Conservation (phyloP, 305 asterid genomes). For the Salvia sclarea region DNA sequence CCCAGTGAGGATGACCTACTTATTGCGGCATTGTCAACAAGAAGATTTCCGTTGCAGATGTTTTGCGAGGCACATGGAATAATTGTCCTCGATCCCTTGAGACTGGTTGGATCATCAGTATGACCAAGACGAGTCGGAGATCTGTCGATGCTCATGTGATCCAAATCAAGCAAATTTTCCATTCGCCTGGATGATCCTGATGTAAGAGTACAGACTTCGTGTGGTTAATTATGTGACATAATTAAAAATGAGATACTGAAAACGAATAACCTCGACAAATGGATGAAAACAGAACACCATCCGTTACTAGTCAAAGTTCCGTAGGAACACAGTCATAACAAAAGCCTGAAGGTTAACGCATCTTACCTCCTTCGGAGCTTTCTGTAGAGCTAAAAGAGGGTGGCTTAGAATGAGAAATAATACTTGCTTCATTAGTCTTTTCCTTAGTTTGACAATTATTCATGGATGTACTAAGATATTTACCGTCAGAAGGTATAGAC, state of each 20-base stretch:
- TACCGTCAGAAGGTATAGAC: conserved; percentile 45
- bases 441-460: conserved; percentile 42
- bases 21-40: conserved; percentile 29
- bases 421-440: conserved; percentile 49
- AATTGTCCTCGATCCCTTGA: conserved; percentile 29
- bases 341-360: neutral
- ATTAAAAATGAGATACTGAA: neutral
- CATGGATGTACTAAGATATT: conserved; percentile 36
- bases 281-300: neutral
- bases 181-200: conserved; percentile 62
- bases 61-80: conserved; percentile 29
- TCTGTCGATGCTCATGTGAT: conserved; percentile 46
- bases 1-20: conserved; percentile 37
- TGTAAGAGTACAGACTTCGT: conserved; percentile 16
- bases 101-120: conserved; percentile 30
- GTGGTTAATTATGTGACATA: conserved; percentile 7
- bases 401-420: conserved; percentile 56
- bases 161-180: conserved; percentile 60
- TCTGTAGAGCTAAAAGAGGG: conserved; percentile 69
- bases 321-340: neutral
- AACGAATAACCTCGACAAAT: neutral
- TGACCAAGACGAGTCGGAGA: conserved; percentile 33
- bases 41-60: conserved; percentile 21
- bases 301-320: conserved; percentile 12
- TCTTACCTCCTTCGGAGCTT: conserved; percentile 76